These are phyloP conservation scores for Coemansia sp. DNA, from an alignment of 192 early-diverging fungal genomes.

Conservation along the genomic window DNA sequence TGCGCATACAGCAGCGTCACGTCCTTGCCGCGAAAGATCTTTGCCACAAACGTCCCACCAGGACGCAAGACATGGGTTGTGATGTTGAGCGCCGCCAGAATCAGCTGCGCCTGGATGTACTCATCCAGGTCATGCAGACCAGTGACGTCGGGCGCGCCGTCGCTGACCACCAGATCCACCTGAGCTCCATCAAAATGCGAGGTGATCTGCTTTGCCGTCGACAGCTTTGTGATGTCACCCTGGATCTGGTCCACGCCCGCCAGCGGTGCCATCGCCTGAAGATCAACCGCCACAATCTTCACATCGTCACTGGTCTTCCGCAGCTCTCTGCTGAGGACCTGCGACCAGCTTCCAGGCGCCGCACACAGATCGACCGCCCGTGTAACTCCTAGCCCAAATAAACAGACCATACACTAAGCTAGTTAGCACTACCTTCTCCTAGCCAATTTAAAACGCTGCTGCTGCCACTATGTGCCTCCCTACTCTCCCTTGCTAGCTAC, in stretches of 20 bases:
- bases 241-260: constrained; percentile 91
- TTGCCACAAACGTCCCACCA: constrained; percentile 95
- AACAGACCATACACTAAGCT: background rate
- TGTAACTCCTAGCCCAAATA: constrained; percentile 75
- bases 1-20: constrained; percentile 87
- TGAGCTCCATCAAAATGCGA: constrained; percentile 80
- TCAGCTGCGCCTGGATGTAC: constrained; percentile 95
- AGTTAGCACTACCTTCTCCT: background rate
- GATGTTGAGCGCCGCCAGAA: constrained; percentile 94
- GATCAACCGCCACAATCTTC: constrained; percentile 90
- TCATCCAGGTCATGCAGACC: constrained; percentile 99
- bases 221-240: constrained; percentile 94
- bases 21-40: constrained; percentile 96
- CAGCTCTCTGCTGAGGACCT: constrained; percentile 72
- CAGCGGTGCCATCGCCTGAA: constrained; percentile 94
- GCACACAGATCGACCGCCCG: constrained; percentile 95
- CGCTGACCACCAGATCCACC: constrained; percentile 93
- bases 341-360: constrained; percentile 95
- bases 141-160: constrained; percentile 95
- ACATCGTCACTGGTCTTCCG: constrained; percentile 50
- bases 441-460: no score
- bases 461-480: constrained; percentile 10
- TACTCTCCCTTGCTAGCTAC: constrained; percentile 5
- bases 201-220: constrained; percentile 88
- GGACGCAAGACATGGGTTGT: constrained; percentile 85